phyloP scores from a whole-genome alignment of 1,284 basidiomycete species.

The Moniliella sp. region DNA sequence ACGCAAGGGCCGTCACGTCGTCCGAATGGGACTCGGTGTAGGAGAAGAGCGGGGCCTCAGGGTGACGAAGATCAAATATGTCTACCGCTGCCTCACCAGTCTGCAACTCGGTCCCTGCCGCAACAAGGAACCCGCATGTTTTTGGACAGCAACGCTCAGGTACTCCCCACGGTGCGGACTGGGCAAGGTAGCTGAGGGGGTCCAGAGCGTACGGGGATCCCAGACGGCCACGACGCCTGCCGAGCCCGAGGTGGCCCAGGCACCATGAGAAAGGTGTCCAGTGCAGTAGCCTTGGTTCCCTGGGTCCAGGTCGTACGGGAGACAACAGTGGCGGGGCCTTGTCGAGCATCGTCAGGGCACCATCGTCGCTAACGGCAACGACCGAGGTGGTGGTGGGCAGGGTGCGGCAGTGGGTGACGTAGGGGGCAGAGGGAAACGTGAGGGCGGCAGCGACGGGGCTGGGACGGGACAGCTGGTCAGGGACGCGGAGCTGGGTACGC shows the following conservation, averaged over 20 bases:
- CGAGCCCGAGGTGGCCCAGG: not conserved
- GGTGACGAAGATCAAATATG: slow-evolving; percentile 12
- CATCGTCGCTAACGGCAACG: not conserved
- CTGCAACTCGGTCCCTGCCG: slow-evolving; percentile 22
- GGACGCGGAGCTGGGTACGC: not conserved
- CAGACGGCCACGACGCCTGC: not conserved
- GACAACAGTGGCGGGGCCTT: not conserved
- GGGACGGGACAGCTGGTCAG: not conserved
- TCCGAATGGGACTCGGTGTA: slow-evolving; percentile 30
- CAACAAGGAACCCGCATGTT: slow-evolving; percentile 5
- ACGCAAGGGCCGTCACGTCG: slow-evolving; percentile 21
- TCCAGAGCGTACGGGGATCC: not conserved
- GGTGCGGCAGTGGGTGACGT: not conserved
- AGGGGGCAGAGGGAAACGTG: not conserved
- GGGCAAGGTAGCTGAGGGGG: not conserved
- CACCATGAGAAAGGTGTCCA: not conserved
- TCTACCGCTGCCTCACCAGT: slow-evolving; percentile 21
- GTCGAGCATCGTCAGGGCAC: not conserved
- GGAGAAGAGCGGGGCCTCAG: slow-evolving; percentile 8
- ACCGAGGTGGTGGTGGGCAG: not conserved
- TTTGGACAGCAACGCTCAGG: not conserved
- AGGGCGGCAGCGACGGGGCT: not conserved
- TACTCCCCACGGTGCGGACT: not conserved
- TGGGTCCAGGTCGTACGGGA: not conserved
- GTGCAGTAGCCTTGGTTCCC: not conserved